Conservation (phyloP, 164 flowering plant genomes). For the Liquidambar formosana region DNA sequence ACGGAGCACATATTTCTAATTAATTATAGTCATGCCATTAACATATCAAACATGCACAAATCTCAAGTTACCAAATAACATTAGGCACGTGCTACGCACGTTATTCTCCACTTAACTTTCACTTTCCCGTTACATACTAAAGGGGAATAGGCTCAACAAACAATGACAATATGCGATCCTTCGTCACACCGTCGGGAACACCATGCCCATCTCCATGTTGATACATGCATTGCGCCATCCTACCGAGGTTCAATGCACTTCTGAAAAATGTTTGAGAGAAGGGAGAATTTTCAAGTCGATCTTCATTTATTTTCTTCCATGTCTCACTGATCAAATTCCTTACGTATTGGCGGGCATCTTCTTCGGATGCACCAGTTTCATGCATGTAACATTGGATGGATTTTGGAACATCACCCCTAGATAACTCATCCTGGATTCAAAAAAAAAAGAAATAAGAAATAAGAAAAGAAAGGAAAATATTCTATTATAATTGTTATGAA, state of each 20-base stretch:
- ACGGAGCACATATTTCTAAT: too few relatives aligned
- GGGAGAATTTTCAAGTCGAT: constrained; percentile 3
- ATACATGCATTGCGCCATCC: constrained; percentile 8
- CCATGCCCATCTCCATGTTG: constrained; percentile 15
- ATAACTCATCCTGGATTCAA: constrained; percentile 28
- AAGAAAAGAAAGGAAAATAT: too few relatives aligned
- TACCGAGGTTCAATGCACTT: constrained; percentile 9
- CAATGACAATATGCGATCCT: neutral
- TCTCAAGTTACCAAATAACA: too few relatives aligned
- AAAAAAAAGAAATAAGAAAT: too few relatives aligned
- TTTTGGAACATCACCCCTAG: constrained; percentile 36
- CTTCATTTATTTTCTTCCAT: constrained; percentile 34
- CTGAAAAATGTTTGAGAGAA: neutral
- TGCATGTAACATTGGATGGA: constrained; percentile 41
- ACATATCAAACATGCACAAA: too few relatives aligned
- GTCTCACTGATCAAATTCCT: constrained; percentile 3
- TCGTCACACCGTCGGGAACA: constrained; percentile 4
- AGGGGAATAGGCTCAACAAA: too few relatives aligned
- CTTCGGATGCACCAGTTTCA: constrained; percentile 31
- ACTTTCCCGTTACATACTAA: too few relatives aligned
- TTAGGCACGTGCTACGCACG: too few relatives aligned
- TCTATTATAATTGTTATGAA: neutral
- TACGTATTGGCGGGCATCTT: constrained; percentile 30
- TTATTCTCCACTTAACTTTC: too few relatives aligned
- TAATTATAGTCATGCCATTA: too few relatives aligned